phyloP scores from a whole-genome alignment of 164 flowering plant species.

The Sedum album region DNA sequence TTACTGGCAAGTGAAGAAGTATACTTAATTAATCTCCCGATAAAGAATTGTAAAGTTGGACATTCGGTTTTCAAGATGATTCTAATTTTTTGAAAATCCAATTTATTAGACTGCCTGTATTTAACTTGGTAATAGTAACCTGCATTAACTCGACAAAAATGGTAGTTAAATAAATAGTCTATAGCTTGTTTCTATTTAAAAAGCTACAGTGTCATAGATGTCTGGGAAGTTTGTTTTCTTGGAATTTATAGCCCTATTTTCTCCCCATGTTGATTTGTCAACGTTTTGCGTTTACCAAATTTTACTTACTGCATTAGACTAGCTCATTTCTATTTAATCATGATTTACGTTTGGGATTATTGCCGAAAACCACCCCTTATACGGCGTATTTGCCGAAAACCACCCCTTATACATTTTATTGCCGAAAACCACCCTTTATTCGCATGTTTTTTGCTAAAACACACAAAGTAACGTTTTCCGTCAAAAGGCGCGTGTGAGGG shows the following conservation, averaged over 20 bases:
- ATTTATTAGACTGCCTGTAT: background rate
- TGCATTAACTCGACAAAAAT: background rate
- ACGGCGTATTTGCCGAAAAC: too few species aligned
- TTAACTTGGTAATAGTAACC: background rate
- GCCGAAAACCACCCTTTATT: too few species aligned
- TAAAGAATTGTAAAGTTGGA: background rate
- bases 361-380: too few species aligned
- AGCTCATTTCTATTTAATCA: too few species aligned
- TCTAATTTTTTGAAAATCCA: background rate
- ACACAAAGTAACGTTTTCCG: too few species aligned
- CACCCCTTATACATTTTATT: too few species aligned
- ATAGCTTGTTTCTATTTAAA: background rate
- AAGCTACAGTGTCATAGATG: background rate
- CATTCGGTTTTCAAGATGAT: background rate
- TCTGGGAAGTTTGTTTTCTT: slow-evolving; percentile 1
- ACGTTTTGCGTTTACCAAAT: background rate
- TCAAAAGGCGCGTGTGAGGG: too few species aligned
- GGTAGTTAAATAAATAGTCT: background rate
- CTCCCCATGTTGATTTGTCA: background rate
- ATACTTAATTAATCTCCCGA: background rate
- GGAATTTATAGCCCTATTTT: background rate
- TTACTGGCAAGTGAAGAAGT: background rate
- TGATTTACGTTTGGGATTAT: too few species aligned
- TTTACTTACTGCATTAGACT: too few species aligned
- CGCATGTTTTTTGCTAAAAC: too few species aligned